These are phyloP conservation scores for Pichia membranifaciens DNA, from an alignment of 805 yeast genomes.

Conservation along the genomic window DNA sequence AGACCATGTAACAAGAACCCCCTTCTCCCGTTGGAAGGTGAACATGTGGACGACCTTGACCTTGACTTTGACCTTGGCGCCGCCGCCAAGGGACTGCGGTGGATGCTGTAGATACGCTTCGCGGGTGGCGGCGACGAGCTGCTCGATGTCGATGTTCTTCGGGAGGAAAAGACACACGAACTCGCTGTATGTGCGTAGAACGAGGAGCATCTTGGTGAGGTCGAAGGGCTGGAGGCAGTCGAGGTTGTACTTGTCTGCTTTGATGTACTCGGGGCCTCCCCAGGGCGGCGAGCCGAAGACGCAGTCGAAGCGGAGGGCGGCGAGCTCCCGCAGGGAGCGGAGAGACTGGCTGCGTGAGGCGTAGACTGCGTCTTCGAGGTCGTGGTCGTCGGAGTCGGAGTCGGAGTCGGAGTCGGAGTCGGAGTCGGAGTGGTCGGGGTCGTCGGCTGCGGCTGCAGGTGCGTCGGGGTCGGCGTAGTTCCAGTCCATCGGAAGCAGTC, in stretches of 20 bases:
- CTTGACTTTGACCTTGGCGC: too few relatives aligned
- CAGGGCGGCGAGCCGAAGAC: constrained; percentile 77
- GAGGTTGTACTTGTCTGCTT: constrained; percentile 39
- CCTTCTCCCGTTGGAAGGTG: background rate
- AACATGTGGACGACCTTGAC: background rate
- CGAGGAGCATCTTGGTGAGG: too few relatives aligned
- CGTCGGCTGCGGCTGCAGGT: background rate
- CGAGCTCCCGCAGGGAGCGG: background rate
- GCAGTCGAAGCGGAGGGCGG: constrained; percentile 37
- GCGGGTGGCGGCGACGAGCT: too few relatives aligned
- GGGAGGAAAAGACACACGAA: background rate
- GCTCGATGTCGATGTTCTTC: background rate
- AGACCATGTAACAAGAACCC: background rate
- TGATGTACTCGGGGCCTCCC: constrained; percentile 69
- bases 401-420: background rate
- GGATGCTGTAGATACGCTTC: too few relatives aligned
- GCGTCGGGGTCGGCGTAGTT: background rate
- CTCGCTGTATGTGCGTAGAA: background rate
- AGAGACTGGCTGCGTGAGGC: constrained; percentile 7
- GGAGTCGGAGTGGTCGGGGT: background rate
- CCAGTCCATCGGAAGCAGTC: constrained; percentile 13
- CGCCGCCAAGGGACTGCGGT: too few relatives aligned
- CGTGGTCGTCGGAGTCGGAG: constrained; percentile 6
- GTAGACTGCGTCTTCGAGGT: too few relatives aligned
- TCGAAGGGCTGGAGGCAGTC: constrained; percentile 10